Evolutionary conservation across 352 stramenopile species (phyloP).

Genomic region (Globisporangium echinulatum): DNA sequence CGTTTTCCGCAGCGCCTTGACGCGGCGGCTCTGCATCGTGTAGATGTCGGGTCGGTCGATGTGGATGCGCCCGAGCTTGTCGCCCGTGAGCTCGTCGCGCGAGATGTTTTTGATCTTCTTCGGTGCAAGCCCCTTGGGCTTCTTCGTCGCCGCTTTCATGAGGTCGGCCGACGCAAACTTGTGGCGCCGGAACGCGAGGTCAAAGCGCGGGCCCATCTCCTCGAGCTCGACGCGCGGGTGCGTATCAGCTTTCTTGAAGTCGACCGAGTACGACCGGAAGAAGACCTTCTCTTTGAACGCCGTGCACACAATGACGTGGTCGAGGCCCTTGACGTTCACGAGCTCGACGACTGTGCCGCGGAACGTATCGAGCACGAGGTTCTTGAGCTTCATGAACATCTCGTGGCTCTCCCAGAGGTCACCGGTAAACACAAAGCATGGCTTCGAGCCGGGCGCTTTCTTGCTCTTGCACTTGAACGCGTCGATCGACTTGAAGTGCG

Average conservation of each 20-base stretch:
- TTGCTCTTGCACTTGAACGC: slow-evolving; percentile 92
- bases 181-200: slow-evolving; percentile 90
- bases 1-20: slow-evolving; percentile 91
- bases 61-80: slow-evolving; percentile 98
- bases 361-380: slow-evolving; percentile 96
- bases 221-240: slow-evolving; percentile 85
- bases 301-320: slow-evolving; percentile 97
- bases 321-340: slow-evolving; percentile 93
- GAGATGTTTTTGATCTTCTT: slow-evolving; percentile 99
- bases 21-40: slow-evolving; percentile 92
- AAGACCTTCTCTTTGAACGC: slow-evolving; percentile 90
- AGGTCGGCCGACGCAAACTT: slow-evolving; percentile 95
- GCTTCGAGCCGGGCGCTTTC: slow-evolving; percentile 92
- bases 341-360: slow-evolving; percentile 94
- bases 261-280: slow-evolving; percentile 95
- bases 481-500: slow-evolving; percentile 92
- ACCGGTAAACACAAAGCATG: slow-evolving; percentile 93
- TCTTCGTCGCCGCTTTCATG: slow-evolving; percentile 94
- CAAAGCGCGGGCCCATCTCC: slow-evolving; percentile 87
- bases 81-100: slow-evolving; percentile 94
- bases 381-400: slow-evolving; percentile 92
- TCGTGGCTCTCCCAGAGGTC: slow-evolving; percentile 92
- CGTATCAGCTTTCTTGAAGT: slow-evolving; percentile 88
- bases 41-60: slow-evolving; percentile 97
- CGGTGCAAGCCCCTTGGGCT: slow-evolving; percentile 83